phyloP scores from a whole-genome alignment of 441 rosid species.

The Corymbia citriodora region DNA sequence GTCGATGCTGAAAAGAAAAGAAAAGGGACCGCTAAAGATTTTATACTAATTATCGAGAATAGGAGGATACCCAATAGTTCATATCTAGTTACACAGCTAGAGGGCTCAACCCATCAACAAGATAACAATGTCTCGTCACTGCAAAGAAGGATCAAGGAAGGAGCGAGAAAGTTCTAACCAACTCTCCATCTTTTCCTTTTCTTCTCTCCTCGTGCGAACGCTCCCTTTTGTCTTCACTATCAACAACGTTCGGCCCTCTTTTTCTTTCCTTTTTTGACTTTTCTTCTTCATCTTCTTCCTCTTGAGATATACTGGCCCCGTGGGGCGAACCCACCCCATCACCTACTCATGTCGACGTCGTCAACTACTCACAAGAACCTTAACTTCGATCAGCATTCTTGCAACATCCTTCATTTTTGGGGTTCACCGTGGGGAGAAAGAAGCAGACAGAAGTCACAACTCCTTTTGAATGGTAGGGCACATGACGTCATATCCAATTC shows the following conservation, averaged over 20 bases:
- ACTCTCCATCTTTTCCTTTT: not conserved
- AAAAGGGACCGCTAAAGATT: not conserved
- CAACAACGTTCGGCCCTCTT: not conserved
- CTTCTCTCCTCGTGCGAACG: not conserved
- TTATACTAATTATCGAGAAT: not conserved
- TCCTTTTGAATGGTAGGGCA: not conserved
- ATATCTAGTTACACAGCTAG: not conserved
- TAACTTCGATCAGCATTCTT: not conserved
- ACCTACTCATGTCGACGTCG: not conserved
- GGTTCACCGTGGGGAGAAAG: not conserved
- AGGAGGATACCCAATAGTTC: not conserved
- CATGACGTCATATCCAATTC: not conserved
- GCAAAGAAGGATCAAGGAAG: not conserved
- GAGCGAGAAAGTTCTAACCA: not conserved
- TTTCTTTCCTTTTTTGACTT: not conserved
- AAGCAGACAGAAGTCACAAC: not conserved
- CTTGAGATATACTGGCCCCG: not conserved
- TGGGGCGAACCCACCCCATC: not conserved
- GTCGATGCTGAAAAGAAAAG: not conserved
- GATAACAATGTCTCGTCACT: too few species aligned
- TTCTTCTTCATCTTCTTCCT: not conserved
- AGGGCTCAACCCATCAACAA: not conserved
- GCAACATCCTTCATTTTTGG: not conserved
- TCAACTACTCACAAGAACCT: not conserved
- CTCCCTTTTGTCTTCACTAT: not conserved